phyloP scores from a whole-genome alignment of 805 yeast species.

The Brettanomyces anomalus region DNA sequence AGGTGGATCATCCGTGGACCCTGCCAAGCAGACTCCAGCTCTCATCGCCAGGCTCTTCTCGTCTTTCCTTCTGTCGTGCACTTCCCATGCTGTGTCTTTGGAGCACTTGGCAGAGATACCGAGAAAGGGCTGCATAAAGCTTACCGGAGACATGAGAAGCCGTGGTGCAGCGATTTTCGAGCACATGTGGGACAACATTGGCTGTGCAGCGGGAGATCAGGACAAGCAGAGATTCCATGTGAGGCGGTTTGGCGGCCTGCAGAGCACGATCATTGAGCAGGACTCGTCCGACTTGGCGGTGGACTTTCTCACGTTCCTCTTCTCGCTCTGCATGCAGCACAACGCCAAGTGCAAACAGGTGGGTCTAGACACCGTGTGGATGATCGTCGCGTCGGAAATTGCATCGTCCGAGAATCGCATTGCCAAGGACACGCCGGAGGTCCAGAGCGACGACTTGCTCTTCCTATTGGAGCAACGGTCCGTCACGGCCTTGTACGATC shows the following conservation, averaged over 20 bases:
- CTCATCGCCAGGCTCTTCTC: not conserved
- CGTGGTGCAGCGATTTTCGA: conserved; percentile 47
- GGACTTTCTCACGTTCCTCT: conserved; percentile 51
- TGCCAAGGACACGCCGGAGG: not conserved
- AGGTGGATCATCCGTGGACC: no score
- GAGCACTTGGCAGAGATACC: conserved; percentile 69
- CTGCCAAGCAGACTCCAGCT: not conserved
- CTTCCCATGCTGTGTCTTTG: conserved; percentile 38
- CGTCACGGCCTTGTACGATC: conserved; percentile 52
- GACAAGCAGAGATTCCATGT: conserved; percentile 52
- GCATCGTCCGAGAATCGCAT: conserved; percentile 38
- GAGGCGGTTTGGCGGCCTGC: conserved; percentile 59
- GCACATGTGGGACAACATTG: conserved; percentile 67
- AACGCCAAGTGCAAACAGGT: conserved; percentile 50
- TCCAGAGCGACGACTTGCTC: conserved; percentile 16
- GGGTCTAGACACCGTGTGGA: conserved; percentile 63
- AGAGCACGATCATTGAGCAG: conserved; percentile 17
- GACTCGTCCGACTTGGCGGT: conserved; percentile 16
- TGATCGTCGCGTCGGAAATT: conserved; percentile 61
- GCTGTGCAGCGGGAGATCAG: conserved; percentile 49
- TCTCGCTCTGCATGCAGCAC: conserved; percentile 61
- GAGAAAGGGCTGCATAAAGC: conserved; percentile 54
- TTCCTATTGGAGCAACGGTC: conserved; percentile 56
- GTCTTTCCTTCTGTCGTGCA: not conserved
- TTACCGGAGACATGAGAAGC: conserved; percentile 55